Evolutionary conservation across 148 eudicot species (phyloP).

Genomic region (Bassia scoparia): DNA sequence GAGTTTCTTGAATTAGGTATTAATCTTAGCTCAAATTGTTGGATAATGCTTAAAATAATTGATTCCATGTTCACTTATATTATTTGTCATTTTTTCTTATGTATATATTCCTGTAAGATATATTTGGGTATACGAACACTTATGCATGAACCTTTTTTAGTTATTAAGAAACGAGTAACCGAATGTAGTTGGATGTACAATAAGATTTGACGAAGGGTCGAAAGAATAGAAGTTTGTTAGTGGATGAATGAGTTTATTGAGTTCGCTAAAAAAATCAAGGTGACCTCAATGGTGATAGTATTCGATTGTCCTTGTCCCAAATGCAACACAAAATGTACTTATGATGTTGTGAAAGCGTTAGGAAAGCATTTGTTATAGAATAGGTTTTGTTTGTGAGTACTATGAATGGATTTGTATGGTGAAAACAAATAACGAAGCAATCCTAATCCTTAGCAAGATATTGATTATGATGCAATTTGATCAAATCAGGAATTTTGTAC

Average conservation of each 20-base stretch:
- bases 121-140: no score
- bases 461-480: neutral
- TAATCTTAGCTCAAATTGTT: no score
- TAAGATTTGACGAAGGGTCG: neutral
- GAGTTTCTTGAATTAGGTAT: no score
- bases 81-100: no score
- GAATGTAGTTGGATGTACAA: no score
- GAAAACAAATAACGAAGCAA: neutral
- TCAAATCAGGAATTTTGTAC: neutral
- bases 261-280: neutral
- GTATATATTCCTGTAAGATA: no score
- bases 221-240: neutral
- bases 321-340: neutral
- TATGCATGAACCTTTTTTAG: no score
- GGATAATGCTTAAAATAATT: no score
- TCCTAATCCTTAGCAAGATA: neutral
- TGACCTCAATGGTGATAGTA: neutral
- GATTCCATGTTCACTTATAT: no score
- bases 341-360: neutral
- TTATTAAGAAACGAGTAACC: neutral
- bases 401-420: neutral
- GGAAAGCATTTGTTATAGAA: neutral
- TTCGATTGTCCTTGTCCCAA: neutral
- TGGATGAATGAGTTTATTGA: neutral
- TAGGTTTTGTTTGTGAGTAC: neutral